Base-by-base conservation (phyloP, 257 asterid species). In the Przewalskia tangutica region DNA sequence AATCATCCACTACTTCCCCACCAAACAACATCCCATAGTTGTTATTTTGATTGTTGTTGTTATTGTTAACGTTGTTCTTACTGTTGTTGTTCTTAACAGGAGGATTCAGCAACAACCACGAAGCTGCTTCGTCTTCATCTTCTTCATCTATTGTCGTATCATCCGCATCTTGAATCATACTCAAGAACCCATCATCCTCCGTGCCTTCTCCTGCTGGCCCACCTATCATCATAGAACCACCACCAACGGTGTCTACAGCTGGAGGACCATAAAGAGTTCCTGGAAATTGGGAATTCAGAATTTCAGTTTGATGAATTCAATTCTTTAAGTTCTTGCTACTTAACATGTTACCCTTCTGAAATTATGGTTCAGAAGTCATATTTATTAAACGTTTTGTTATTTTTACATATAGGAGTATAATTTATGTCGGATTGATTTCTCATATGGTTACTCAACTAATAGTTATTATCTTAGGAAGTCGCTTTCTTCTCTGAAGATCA, bases 51-150 rank as follows among this genome's bases (percentile, higher is more conserved):
- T 82, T 84, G 81, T 50, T 75, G 42, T 16, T 68, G 83, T 58
- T 79, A 10, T 79, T 79, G 16, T 81, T 79, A n/a, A 78, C 62
- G 55, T 40, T 87, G 13, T 81, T 86, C 80, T 89, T 91, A 27
- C 32, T 27, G 32, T 27, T 23, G 27, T 23, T 27, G 32, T 27
- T 27, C 32, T 27, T 27, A 20, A 77, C 87, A 36, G 77, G 85
- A 13, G 91, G 94, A 48, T 93, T 89, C 59, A 87, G 53, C 79
- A 94, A 42, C 54, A 92, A 84, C 97, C 98, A 94, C 1, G 97
- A 90, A 16, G 90, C 92, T 3, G 97, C 94, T 64, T 92, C 97
- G 16, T 92, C 90, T 20, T 93, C 95, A 44, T 89, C 95, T 0
- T 87, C 91, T 2, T 84, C 91, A 3, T 83, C 89, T 23, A 58